Evolutionary conservation across 176 grass and related monocot species (phyloP), one percentile per base, ranked within the genome.

Genomic region (Lolium multiflorum): DNA sequence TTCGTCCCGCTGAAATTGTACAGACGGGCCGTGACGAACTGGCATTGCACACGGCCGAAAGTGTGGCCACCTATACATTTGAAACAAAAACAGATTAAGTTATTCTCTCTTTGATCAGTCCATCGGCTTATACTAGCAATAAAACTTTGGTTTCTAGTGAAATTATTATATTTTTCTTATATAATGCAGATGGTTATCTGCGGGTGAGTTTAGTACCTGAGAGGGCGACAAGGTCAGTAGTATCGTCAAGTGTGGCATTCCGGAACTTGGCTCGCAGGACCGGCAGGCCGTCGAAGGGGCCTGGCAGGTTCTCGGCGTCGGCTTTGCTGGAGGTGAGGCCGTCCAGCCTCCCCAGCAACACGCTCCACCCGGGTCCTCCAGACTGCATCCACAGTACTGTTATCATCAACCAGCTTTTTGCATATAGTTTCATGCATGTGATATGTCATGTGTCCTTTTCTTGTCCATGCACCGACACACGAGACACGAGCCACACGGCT

Each of bases 1-100:
- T 63, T 76, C 0, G 91, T 91, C 31, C 81, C 84, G 17, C 82
- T 83, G 59, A 91, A 96, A 67, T 93, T 96, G 87, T 96, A 96
- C 0, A 96, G 87, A 6, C 91, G 72, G 71, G 61, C 16, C 0
- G 82, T 91, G 13, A 93, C 43, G 41, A 82, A 76, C 41, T 75
- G 22, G 73, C 93, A 95, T 4, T 91, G 89, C 0, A 80, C 93
- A 1, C 91, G 55, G 0, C 94, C 94, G 4, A 96, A 91, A 0
- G 94, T 96, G 81, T 96, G 91, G 0, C 49, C 91, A 9, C 94
- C 93, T 95, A 65, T 2, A 8, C 18, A 71, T 44, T 28, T 11
- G 17, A 12, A 11, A 71, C 68, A n/a, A 11, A 44, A 39, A 8
- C 0, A 71, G 2, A 71, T 17, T 20, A 20, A 39, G 67, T n/a